Percentiles rank a stretch among this genome's conserved stretches.
phyloP scores from a whole-genome alignment of 306 rosid genomes.

The Sindora glabra region DNA sequence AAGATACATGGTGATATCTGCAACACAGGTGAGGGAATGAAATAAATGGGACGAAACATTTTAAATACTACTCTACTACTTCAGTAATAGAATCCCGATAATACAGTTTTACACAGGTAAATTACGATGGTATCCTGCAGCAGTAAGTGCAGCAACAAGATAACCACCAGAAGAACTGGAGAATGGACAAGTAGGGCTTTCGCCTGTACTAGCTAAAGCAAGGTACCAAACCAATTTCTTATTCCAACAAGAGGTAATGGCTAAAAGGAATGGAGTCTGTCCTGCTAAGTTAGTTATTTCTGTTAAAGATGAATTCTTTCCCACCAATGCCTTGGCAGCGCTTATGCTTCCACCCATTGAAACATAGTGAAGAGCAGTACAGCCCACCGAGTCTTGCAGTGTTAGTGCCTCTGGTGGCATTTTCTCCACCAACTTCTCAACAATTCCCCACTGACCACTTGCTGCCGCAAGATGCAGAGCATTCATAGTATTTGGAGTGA shows the following conservation, averaged over 20 bases:
- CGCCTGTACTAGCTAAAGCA: slow-evolving; percentile 34
- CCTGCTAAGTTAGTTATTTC: slow-evolving; percentile 21
- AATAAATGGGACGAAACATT: too few species aligned
- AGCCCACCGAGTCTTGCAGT: slow-evolving; percentile 29
- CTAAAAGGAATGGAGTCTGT: slow-evolving; percentile 33
- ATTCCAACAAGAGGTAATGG: slow-evolving; percentile 13
- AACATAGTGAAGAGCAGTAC: slow-evolving; percentile 38
- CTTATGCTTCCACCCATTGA: slow-evolving; percentile 30
- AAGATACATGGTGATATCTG: slow-evolving; percentile 37
- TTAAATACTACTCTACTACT: too few species aligned
- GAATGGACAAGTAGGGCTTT: slow-evolving; percentile 32
- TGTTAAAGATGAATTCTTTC: slow-evolving; percentile 22
- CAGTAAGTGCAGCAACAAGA: slow-evolving; percentile 34
- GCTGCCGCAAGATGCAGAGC: slow-evolving; percentile 37
- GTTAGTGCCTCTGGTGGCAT: slow-evolving; percentile 18
- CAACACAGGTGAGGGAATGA: not conserved
- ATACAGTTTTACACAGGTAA: not conserved
- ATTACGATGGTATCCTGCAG: slow-evolving; percentile 47
- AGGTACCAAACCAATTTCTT: slow-evolving; percentile 50
- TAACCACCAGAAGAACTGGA: slow-evolving; percentile 20
- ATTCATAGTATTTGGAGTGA: slow-evolving; percentile 21
- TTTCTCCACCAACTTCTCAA: slow-evolving; percentile 25
- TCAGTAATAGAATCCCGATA: too few species aligned
- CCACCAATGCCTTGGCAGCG: slow-evolving; percentile 38
- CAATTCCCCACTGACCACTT: slow-evolving; percentile 32